Evolutionary conservation across 1,139 yeast genomes (phyloP).

Genomic region (Zygosaccharomyces sapae): DNA sequence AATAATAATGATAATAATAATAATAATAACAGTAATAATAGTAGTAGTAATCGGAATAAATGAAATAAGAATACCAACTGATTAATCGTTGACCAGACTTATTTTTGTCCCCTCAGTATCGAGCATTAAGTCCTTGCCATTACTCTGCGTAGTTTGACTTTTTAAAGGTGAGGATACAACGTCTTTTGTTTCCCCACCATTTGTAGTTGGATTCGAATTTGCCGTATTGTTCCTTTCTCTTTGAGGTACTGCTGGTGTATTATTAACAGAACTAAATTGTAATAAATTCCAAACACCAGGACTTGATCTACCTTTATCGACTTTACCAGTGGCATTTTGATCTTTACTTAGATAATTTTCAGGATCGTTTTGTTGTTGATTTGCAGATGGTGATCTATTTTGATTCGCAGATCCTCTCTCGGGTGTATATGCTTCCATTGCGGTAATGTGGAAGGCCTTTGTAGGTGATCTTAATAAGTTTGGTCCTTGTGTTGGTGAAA

Average conservation of each 20-base stretch:
- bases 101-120: conserved; percentile 34
- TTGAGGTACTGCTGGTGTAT: conserved; percentile 31
- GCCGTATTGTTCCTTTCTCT: conserved; percentile 9
- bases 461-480: conserved; percentile 36
- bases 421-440: conserved; percentile 78
- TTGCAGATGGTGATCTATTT: conserved; percentile 24
- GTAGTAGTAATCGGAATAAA: neutral
- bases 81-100: conserved; percentile 25
- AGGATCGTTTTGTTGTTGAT: conserved; percentile 8
- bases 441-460: conserved; percentile 52
- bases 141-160: conserved; percentile 12
- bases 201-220: conserved; percentile 6
- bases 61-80: neutral
- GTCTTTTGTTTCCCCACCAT: conserved; percentile 13
- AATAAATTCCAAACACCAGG: conserved; percentile 80
- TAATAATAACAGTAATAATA: neutral
- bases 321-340: conserved; percentile 10
- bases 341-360: conserved; percentile 7
- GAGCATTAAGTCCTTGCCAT: conserved; percentile 23
- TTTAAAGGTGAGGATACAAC: conserved; percentile 23
- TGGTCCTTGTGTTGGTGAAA: conserved; percentile 33
- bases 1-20: neutral
- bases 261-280: conserved; percentile 57
- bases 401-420: conserved; percentile 58
- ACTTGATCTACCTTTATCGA: conserved; percentile 36